Percentiles rank a stretch among this genome's conserved stretches.
Evolutionary conservation across 108 stramenopile species (phyloP).

Genomic region (Nitzschia sp.): DNA sequence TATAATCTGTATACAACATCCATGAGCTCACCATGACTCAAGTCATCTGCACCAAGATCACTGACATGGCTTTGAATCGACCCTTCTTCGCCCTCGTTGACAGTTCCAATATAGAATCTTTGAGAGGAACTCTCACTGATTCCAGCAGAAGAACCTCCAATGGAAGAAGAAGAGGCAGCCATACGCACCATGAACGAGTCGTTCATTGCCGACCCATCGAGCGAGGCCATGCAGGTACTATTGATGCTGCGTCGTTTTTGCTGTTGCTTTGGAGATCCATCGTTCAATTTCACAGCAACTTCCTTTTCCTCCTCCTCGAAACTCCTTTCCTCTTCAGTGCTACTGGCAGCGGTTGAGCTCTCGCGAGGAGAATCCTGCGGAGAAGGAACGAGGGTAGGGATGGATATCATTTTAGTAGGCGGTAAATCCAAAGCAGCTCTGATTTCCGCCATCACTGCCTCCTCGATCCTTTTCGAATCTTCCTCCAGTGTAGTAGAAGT

Average conservation of each 20-base stretch:
- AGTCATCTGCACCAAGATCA: neutral
- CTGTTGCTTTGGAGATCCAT: neutral
- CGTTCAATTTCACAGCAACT: neutral
- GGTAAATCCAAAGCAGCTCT: neutral
- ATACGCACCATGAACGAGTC: neutral
- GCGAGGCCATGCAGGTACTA: too few relatives aligned
- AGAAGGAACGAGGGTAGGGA: neutral
- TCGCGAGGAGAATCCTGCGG: neutral
- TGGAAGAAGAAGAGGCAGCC: neutral
- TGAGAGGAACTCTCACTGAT: neutral
- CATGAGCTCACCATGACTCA: conserved; percentile 10
- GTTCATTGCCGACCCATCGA: neutral
- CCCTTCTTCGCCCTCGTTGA: neutral
- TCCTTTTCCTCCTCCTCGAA: neutral
- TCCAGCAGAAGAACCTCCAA: neutral
- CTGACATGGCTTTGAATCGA: neutral
- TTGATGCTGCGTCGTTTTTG: too few relatives aligned
- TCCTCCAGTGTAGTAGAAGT: too few relatives aligned
- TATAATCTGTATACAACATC: neutral
- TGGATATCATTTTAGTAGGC: neutral
- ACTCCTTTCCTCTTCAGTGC: neutral
- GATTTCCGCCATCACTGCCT: neutral
- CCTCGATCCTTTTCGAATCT: neutral
- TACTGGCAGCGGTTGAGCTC: neutral
- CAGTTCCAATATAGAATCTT: conserved; percentile 7